Percentiles rank a stretch among this genome's conserved stretches.
Conservation (phyloP, 2,329 filamentous ascomycete species). For the Penicillium sp. region DNA sequence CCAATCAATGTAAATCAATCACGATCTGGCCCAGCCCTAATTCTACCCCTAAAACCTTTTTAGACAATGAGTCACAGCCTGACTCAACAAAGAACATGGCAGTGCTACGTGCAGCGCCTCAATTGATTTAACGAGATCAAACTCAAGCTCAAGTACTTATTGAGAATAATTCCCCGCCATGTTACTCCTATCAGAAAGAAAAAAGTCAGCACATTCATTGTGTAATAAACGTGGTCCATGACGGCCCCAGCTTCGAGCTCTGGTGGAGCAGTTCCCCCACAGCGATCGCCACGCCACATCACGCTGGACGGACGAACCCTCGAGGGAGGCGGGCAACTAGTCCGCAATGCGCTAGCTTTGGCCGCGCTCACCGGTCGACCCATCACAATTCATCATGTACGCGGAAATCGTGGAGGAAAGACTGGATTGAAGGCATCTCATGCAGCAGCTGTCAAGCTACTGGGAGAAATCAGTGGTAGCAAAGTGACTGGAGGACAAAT, state of each 20-base stretch:
- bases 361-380: conserved; percentile 57
- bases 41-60: neutral
- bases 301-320: conserved; percentile 60
- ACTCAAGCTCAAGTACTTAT: neutral
- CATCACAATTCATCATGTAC: conserved; percentile 57
- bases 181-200: neutral
- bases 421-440: conserved; percentile 63
- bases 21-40: neutral
- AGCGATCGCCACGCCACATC: conserved; percentile 25
- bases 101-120: too few species aligned
- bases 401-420: conserved; percentile 55
- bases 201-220: too few species aligned
- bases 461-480: conserved; percentile 56
- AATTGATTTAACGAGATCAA: too few species aligned
- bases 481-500: conserved; percentile 38
- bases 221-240: too few species aligned
- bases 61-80: neutral
- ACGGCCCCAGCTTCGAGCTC: neutral
- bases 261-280: conserved; percentile 6
- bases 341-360: conserved; percentile 60
- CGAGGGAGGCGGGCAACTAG: conserved; percentile 66
- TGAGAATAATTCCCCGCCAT: neutral
- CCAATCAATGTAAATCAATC: too few species aligned
- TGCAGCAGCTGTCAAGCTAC: conserved; percentile 58
- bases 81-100: neutral